Evolutionary conservation across 2,329 filamentous ascomycete genomes (phyloP).

Genomic region (Colletotrichum cordylinicola): DNA sequence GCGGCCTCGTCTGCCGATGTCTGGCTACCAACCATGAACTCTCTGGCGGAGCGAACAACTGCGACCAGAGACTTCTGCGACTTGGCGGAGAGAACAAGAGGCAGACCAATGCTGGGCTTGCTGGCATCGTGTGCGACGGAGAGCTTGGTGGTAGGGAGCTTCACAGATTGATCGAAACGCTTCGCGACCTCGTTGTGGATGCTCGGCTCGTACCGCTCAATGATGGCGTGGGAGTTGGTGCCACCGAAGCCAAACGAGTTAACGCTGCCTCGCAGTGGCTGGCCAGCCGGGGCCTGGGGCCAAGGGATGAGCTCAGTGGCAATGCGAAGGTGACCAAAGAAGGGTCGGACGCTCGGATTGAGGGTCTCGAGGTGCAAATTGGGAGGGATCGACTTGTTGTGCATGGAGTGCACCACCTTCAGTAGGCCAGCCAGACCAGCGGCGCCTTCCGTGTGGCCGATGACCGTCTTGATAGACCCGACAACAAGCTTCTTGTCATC

Average conservation of each 20-base stretch:
- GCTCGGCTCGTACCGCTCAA: constrained; percentile 21
- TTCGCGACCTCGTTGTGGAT: constrained; percentile 14
- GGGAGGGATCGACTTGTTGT: constrained; percentile 23
- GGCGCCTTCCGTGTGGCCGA: constrained; percentile 26
- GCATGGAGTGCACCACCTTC: constrained; percentile 22
- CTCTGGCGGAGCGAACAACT: background rate
- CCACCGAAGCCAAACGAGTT: constrained; percentile 28
- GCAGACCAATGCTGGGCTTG: background rate
- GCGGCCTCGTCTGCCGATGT: constrained; percentile 6
- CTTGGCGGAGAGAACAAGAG: constrained; percentile 16
- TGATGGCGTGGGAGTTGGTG: constrained; percentile 25
- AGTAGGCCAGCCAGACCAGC: constrained; percentile 25
- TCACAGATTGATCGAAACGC: background rate
- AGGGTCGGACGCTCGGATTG: constrained; percentile 25
- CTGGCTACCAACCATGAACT: background rate
- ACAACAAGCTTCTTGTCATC: constrained; percentile 28
- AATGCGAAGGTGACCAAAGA: constrained; percentile 28
- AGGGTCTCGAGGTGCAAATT: constrained; percentile 21
- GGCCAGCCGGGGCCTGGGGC: constrained; percentile 25
- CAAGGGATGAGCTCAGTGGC: constrained; percentile 29
- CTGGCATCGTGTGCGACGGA: background rate
- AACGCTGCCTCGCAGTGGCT: constrained; percentile 26
- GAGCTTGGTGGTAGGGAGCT: background rate
- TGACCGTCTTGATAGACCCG: constrained; percentile 27
- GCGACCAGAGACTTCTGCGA: constrained; percentile 19